Evolutionary conservation across 768 basidiomycete genomes (phyloP), one percentile per base, ranked within the genome.

Genomic region (Asterophora parasitica): DNA sequence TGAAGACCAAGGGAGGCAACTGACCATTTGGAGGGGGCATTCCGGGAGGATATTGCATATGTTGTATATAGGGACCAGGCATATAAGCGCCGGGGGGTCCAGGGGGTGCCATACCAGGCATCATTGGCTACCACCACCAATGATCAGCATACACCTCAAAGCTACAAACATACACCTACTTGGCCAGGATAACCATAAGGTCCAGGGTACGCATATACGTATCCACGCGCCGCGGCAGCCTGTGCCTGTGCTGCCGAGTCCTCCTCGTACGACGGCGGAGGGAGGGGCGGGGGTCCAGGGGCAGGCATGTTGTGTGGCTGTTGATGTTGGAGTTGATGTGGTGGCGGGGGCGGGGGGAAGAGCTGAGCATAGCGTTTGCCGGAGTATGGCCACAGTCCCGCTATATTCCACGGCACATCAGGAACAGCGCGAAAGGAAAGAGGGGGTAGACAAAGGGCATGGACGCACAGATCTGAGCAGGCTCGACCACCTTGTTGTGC

Each of bases 351-450:
- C 1, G 78, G 71, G 4, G 86, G 88, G 72, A 88, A 92, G 77
- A 89, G 77, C 50, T 75, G 72, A 52, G 79, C 75, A 65, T 89
- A 92, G 30, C 91, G 82, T 67, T 94, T 93, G 62, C 93, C 93
- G 54, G 68, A 85, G 67, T 89, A 97, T 15, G 89, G 87, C 94
- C 93, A 97, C 52, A 77, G 68, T 5, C 84, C 77, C 26, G 76
- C 91, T 91, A 52, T 9, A 42, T 15, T 36, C 26, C 41, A 44
- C 13, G 36, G 26, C 41, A 23, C 15, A 49, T 30, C 46, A 34
- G n/a, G 10, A 38, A 7, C 48, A n/a, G 13, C 16, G 23, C 23
- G 6, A 23, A 23, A 23, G 7, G 15, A 9, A 4, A 38, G 10
- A 19, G 8, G 13, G 40, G 49, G 15, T 13, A 13, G 13, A 17